Evolutionary conservation across 164 flowering plant genomes (phyloP).

Genomic region (Litsea cubeba): DNA sequence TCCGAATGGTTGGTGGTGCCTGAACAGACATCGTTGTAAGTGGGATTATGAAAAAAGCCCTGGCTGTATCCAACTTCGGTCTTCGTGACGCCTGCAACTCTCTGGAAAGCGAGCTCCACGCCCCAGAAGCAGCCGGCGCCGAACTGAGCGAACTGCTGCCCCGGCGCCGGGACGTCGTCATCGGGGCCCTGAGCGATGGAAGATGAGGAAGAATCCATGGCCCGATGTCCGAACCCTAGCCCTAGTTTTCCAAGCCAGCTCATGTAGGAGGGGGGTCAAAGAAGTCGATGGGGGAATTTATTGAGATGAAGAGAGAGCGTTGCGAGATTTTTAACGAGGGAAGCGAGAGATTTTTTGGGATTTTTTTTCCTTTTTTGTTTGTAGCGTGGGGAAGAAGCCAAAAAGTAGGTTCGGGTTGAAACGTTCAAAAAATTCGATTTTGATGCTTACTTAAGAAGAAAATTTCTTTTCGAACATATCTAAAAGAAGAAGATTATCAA

Average conservation of each 20-base stretch:
- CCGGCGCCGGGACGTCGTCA: constrained; percentile 23
- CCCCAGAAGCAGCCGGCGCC: constrained; percentile 99
- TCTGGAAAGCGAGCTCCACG: constrained; percentile 81
- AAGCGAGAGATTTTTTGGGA: background rate
- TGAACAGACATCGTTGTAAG: constrained; percentile 58
- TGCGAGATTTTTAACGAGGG: background rate
- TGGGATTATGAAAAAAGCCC: constrained; percentile 62
- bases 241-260: constrained; percentile 6
- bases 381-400: constrained; percentile 1
- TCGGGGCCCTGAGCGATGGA: constrained; percentile 9
- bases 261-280: background rate
- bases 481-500: too few species aligned
- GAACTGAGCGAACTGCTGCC: constrained; percentile 68
- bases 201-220: constrained; percentile 8
- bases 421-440: background rate
- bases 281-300: background rate
- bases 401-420: background rate
- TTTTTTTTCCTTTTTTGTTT: background rate
- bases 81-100: constrained; percentile 64
- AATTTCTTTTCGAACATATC: too few species aligned
- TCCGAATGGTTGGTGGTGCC: constrained; percentile 70
- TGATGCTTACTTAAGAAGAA: background rate
- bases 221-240: background rate
- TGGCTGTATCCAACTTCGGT: constrained; percentile 93
- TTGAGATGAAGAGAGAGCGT: background rate